Evolutionary conservation across 805 yeast genomes (phyloP).

Genomic region (Pichia nanzhaoensis): DNA sequence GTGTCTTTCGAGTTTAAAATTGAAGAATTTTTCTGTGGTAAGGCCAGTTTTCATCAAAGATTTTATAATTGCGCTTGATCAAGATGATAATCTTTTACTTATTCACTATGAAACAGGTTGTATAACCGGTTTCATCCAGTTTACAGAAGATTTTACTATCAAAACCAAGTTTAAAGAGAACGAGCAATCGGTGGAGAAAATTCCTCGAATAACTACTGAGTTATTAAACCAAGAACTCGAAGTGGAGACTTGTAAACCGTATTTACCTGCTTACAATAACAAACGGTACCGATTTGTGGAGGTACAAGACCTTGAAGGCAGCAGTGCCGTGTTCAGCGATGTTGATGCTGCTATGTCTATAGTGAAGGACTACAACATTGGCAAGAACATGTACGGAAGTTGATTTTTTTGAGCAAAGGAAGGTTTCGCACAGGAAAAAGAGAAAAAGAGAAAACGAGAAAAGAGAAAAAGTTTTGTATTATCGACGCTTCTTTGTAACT

Average conservation of each 20-base stretch:
- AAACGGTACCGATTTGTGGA: slow-evolving; percentile 21
- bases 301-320: slow-evolving; percentile 2
- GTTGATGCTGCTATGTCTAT: neutral
- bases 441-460: neutral
- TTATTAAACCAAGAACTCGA: slow-evolving; percentile 34
- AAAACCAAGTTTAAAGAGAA: too few species aligned
- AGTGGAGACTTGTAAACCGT: slow-evolving; percentile 45
- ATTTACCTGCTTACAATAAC: slow-evolving; percentile 21
- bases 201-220: neutral
- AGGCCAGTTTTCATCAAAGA: slow-evolving; percentile 3
- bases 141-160: too few species aligned
- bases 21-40: slow-evolving; percentile 15
- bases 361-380: slow-evolving; percentile 3
- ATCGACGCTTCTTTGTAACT: too few species aligned
- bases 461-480: neutral
- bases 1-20: slow-evolving; percentile 36
- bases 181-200: neutral
- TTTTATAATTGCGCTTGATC: slow-evolving; percentile 20
- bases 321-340: neutral
- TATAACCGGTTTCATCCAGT: slow-evolving; percentile 2
- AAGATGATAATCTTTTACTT: slow-evolving; percentile 20
- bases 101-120: slow-evolving; percentile 16
- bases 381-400: neutral
- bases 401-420: neutral
- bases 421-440: neutral